phyloP scores from a whole-genome alignment of 768 basidiomycete genomes.

The Trametes cubensis region DNA sequence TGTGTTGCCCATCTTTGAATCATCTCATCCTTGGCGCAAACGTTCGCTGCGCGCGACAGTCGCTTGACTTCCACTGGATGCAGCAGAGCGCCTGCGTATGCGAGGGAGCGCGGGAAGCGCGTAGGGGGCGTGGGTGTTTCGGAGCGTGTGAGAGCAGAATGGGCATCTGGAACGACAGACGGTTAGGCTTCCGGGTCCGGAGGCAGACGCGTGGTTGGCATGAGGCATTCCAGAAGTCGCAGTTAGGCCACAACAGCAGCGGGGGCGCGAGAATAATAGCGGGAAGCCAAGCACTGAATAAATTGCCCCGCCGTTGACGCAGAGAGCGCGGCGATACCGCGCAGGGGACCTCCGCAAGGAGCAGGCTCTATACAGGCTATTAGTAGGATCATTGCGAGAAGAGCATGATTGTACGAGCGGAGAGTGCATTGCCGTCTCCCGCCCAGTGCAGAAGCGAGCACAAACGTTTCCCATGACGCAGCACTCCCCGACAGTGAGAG shows the following conservation, averaged over 20 bases:
- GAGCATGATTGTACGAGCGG: neutral
- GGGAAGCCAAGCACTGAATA: neutral
- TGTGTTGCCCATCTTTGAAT: neutral
- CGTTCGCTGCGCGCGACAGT: neutral
- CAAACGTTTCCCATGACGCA: conserved; percentile 11
- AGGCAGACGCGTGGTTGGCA: neutral
- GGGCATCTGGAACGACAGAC: neutral
- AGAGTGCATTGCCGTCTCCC: neutral
- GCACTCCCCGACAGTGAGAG: neutral
- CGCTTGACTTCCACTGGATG: neutral
- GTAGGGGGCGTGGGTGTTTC: neutral
- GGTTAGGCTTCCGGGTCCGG: conserved; percentile 10
- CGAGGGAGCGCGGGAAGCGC: conserved; percentile 12
- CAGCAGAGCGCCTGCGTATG: conserved; percentile 2
- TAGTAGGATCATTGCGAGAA: neutral
- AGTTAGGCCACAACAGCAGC: neutral
- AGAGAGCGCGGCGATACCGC: too few species aligned
- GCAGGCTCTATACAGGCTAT: neutral
- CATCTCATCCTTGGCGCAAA: neutral
- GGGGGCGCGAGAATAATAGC: neutral
- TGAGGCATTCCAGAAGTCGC: conserved; percentile 2
- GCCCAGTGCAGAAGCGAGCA: neutral
- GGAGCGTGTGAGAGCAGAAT: neutral
- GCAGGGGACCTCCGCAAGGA: too few species aligned
- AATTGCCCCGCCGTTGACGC: neutral